These are phyloP conservation scores for Arthrobotrys iridis DNA, from an alignment of 2,329 filamentous ascomycete genomes.

Conservation along the genomic window DNA sequence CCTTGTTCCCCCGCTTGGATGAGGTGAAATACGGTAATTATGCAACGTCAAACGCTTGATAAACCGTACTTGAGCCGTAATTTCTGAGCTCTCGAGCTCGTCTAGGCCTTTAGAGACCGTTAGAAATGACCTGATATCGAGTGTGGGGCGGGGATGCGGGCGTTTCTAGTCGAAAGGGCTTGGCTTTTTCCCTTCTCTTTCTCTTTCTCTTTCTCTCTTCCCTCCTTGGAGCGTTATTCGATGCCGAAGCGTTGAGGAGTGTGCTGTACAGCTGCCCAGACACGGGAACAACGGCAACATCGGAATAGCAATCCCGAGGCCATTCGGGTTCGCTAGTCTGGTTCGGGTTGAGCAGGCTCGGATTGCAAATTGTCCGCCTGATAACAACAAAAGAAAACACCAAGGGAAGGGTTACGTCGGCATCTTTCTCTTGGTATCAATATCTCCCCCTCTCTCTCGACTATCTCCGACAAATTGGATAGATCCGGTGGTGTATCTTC, in stretches of 20 bases:
- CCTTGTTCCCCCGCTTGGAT: conserved; percentile 9
- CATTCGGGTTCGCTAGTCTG: conserved; percentile 21
- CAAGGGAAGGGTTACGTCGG: conserved; percentile 2
- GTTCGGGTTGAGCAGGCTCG: conserved; percentile 20
- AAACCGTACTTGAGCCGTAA: conserved; percentile 7
- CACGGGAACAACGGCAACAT: conserved; percentile 13
- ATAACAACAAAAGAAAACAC: neutral
- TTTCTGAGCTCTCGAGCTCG: conserved; percentile 15
- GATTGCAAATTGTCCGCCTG: conserved; percentile 16
- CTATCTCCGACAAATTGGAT: conserved; percentile 3
- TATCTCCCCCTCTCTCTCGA: too few relatives aligned
- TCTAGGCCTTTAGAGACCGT: conserved; percentile 9
- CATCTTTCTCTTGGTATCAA: neutral
- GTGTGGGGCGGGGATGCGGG: conserved; percentile 19
- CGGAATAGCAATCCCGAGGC: conserved; percentile 19
- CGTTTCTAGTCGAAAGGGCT: conserved; percentile 16
- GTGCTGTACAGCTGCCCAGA: too few relatives aligned
- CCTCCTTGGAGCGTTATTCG: neutral
- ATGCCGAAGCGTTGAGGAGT: conserved; percentile 7
- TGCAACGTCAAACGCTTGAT: conserved; percentile 15
- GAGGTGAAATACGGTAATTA: conserved; percentile 13
- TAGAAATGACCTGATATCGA: conserved; percentile 20
- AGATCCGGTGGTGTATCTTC: conserved; percentile 1
- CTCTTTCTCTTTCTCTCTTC: too few relatives aligned
- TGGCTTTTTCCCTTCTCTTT: too few relatives aligned